Conservation (phyloP, 1,139 yeast species). For the Candida sojae region DNA sequence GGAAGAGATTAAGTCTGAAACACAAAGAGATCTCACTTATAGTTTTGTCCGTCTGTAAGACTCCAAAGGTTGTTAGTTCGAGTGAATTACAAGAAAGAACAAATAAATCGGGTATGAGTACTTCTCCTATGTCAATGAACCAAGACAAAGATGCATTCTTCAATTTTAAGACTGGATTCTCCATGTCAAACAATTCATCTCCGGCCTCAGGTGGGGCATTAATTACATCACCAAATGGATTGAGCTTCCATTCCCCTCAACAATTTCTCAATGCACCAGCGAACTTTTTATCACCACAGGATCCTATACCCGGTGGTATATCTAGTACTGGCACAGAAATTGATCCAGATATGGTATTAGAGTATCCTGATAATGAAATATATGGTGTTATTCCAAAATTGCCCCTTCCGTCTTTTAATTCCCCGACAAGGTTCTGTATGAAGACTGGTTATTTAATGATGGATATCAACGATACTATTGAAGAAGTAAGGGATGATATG, state of each 20-base stretch:
- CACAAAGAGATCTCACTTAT: slow-evolving; percentile 66
- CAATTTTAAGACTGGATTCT: slow-evolving; percentile 18
- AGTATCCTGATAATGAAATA: slow-evolving; percentile 56
- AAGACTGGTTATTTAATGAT: slow-evolving; percentile 71
- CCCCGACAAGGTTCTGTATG: slow-evolving; percentile 70
- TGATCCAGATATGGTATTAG: slow-evolving; percentile 40
- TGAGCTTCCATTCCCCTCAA: slow-evolving; percentile 40
- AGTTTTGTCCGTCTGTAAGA: slow-evolving; percentile 70
- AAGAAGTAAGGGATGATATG: not conserved
- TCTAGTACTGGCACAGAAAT: slow-evolving; percentile 1
- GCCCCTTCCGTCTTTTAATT: slow-evolving; percentile 66
- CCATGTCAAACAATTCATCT: slow-evolving; percentile 25
- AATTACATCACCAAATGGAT: slow-evolving; percentile 39
- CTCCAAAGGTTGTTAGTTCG: slow-evolving; percentile 55
- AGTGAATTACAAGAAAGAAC: slow-evolving; percentile 3
- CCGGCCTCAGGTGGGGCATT: slow-evolving; percentile 26
- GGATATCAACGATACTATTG: slow-evolving; percentile 12
- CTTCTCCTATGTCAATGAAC: not conserved
- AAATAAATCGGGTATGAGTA: not conserved
- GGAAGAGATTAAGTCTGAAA: slow-evolving; percentile 67
- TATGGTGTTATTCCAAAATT: slow-evolving; percentile 64
- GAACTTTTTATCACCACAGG: slow-evolving; percentile 39
- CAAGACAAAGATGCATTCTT: slow-evolving; percentile 15
- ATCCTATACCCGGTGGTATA: slow-evolving; percentile 12
- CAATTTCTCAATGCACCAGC: slow-evolving; percentile 37